These are phyloP conservation scores for Phylloporus sp. DNA, from an alignment of 768 basidiomycete genomes.

Conservation along the genomic window DNA sequence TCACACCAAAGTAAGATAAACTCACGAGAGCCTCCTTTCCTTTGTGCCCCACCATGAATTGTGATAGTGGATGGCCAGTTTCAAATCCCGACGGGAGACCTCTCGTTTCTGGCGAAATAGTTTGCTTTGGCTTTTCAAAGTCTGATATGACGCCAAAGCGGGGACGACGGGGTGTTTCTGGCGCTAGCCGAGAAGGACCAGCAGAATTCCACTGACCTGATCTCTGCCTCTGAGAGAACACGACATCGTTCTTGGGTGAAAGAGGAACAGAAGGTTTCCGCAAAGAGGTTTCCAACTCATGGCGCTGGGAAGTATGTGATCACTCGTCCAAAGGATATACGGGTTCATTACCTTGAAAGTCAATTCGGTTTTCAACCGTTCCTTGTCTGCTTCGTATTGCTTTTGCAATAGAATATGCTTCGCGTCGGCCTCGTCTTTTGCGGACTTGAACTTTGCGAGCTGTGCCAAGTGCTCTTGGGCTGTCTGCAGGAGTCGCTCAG, in stretches of 20 bases:
- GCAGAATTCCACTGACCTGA: constrained; percentile 29
- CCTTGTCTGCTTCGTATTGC: constrained; percentile 62
- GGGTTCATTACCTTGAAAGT: constrained; percentile 54
- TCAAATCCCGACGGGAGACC: constrained; percentile 28
- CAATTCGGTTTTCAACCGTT: constrained; percentile 63
- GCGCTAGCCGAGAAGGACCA: constrained; percentile 25
- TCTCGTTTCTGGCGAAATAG: constrained; percentile 9
- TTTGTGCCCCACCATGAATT: constrained; percentile 10
- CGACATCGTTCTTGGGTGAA: constrained; percentile 40
- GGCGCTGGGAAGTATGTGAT: constrained; percentile 44
- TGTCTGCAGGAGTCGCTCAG: constrained; percentile 34
- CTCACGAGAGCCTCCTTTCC: constrained; percentile 17
- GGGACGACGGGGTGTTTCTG: constrained; percentile 38
- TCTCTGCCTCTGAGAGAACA: constrained; percentile 37
- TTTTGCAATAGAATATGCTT: constrained; percentile 52
- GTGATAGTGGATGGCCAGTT: constrained; percentile 16
- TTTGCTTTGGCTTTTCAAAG: constrained; percentile 19
- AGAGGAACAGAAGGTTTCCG: constrained; percentile 45
- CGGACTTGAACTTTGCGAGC: constrained; percentile 49
- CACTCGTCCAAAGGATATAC: constrained; percentile 8
- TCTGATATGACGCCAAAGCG: constrained; percentile 29
- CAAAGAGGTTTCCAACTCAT: constrained; percentile 55
- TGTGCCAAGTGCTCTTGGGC: constrained; percentile 56
- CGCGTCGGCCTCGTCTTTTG: constrained; percentile 57
- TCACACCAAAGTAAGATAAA: background rate